Percentiles rank a stretch among this genome's conserved stretches.
phyloP scores from a whole-genome alignment of 176 grass and related monocot genomes.

The Typha latifolia region DNA sequence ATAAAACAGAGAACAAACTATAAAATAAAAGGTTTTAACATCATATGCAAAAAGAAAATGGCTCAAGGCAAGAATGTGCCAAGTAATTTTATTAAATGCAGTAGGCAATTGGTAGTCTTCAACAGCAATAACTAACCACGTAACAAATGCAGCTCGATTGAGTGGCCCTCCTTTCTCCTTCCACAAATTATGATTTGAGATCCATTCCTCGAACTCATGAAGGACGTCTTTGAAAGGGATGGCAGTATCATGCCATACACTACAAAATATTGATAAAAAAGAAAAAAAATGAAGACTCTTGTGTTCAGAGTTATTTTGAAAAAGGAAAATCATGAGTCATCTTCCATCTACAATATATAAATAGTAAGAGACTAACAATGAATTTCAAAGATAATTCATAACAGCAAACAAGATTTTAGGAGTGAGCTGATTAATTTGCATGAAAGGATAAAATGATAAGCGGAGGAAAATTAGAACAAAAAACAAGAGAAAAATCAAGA shows the following conservation, averaged over 20 bases:
- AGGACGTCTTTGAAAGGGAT: constrained; percentile 70
- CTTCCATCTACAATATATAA: too few relatives aligned
- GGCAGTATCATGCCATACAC: constrained; percentile 92
- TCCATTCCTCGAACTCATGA: constrained; percentile 68
- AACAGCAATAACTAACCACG: constrained; percentile 47
- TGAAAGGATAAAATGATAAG: too few relatives aligned
- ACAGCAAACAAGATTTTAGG: neutral
- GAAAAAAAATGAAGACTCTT: neutral
- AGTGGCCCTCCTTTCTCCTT: constrained; percentile 59
- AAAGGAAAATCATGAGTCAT: neutral
- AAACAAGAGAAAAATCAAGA: too few relatives aligned
- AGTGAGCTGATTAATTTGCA: too few relatives aligned
- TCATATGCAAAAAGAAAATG: neutral
- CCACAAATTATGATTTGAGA: constrained; percentile 59
- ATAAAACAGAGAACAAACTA: neutral
- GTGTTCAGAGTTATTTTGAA: neutral
- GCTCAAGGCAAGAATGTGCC: neutral
- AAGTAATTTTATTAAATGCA: neutral
- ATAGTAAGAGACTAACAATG: neutral
- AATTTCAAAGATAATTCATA: neutral
- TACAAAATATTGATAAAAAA: constrained; percentile 27
- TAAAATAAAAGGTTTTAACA: neutral
- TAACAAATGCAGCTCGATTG: constrained; percentile 64
- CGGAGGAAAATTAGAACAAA: too few relatives aligned
- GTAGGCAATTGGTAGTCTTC: neutral